Evolutionary conservation across 768 basidiomycete genomes (phyloP).

Genomic region (Epithele typhae): DNA sequence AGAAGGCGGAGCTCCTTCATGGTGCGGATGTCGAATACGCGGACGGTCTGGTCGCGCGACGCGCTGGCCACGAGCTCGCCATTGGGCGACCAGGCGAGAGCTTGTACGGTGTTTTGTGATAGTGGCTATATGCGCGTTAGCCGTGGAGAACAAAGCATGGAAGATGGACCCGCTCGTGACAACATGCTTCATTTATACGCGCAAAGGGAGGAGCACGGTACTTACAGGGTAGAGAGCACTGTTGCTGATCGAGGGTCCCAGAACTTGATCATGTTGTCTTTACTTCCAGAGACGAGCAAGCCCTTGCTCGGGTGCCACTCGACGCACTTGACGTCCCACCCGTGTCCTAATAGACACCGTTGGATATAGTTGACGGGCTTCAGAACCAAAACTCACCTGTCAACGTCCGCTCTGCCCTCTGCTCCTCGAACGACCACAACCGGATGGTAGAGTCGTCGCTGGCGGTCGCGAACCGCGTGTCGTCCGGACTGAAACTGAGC

Average conservation of each 20-base stretch:
- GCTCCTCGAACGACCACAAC: conserved; percentile 94
- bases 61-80: conserved; percentile 94
- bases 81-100: conserved; percentile 89
- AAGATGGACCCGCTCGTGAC: neutral
- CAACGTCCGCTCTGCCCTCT: conserved; percentile 81
- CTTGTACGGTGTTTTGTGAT: conserved; percentile 98
- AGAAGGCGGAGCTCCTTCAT: conserved; percentile 94
- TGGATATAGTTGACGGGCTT: neutral
- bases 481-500: conserved; percentile 88
- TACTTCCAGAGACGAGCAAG: conserved; percentile 89
- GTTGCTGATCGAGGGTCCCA: conserved; percentile 98
- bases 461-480: conserved; percentile 87
- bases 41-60: conserved; percentile 90
- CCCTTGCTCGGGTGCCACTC: conserved; percentile 99
- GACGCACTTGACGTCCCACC: conserved; percentile 98
- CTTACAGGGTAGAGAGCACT: conserved; percentile 84
- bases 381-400: conserved; percentile 48
- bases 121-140: conserved; percentile 52
- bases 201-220: conserved; percentile 1
- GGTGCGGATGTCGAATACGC: conserved; percentile 96
- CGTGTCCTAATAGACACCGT: conserved; percentile 66
- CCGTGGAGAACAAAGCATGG: neutral
- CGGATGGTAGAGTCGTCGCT: conserved; percentile 94
- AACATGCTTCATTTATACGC: too few species aligned
- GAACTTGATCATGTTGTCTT: conserved; percentile 98